These are phyloP conservation scores for Mortierella alpina DNA, from an alignment of 192 early-diverging fungal genomes.

Conservation along the genomic window DNA sequence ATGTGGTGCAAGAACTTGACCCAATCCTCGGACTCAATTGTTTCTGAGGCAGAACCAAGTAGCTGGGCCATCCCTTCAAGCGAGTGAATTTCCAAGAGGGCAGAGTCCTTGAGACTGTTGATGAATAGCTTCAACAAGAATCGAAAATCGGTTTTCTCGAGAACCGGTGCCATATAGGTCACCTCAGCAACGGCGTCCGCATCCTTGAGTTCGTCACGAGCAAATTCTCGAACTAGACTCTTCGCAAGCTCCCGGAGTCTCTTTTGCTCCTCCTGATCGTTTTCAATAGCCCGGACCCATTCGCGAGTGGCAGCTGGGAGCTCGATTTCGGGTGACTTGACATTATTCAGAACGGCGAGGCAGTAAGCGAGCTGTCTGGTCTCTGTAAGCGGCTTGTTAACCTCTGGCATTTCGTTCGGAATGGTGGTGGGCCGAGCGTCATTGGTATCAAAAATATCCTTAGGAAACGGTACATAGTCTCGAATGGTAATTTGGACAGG, in stretches of 20 bases:
- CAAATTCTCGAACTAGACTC: neutral
- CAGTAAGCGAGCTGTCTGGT: neutral
- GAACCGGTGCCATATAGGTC: neutral
- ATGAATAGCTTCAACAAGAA: neutral
- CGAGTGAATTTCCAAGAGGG: neutral
- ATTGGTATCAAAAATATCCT: neutral
- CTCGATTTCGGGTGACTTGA: neutral
- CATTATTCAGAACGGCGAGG: neutral
- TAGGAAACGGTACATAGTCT: no score
- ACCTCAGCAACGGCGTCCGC: neutral
- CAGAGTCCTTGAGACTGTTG: neutral
- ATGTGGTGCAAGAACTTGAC: neutral
- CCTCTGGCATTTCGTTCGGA: neutral
- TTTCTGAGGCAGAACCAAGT: neutral
- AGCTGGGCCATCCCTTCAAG: slow-evolving; percentile 3
- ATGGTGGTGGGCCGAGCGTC: neutral
- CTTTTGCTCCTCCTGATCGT: neutral
- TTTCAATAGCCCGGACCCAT: neutral
- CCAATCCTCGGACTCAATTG: neutral
- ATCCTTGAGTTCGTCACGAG: no score
- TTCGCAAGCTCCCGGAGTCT: neutral
- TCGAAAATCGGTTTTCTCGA: neutral
- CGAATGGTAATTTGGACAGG: no score
- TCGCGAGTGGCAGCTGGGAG: no score
- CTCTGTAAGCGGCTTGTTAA: neutral